These are phyloP conservation scores for Monilinia laxa DNA, from an alignment of 2,329 filamentous ascomycete species.

Conservation along the genomic window DNA sequence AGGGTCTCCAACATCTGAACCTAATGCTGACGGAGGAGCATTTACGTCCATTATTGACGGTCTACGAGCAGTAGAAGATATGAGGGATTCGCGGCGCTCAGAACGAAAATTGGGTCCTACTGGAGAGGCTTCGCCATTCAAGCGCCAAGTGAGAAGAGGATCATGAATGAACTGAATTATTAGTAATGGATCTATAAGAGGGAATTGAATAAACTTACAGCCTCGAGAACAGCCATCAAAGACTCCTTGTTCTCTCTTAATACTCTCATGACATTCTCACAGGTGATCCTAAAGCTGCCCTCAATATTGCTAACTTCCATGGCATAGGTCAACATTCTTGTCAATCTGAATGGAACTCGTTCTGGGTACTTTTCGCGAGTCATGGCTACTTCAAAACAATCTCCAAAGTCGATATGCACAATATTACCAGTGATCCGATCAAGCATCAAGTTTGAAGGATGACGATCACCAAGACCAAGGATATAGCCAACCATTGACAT, in stretches of 20 bases:
- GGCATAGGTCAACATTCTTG: conserved; percentile 97
- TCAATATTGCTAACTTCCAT: conserved; percentile 99
- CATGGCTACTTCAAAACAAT: conserved; percentile 99
- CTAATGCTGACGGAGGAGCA: conserved; percentile 57
- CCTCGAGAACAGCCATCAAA: conserved; percentile 96
- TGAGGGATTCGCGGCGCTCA: conserved; percentile 56
- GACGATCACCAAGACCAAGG: conserved; percentile 89
- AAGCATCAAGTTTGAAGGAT: conserved; percentile 97
- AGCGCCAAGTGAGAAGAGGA: conserved; percentile 95
- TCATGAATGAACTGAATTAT: conserved; percentile 87
- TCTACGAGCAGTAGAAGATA: conserved; percentile 52
- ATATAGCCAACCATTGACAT: conserved; percentile 99
- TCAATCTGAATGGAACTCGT: conserved; percentile 94
- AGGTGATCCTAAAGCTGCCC: conserved; percentile 96
- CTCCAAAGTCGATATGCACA: conserved; percentile 97
- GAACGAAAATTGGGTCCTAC: conserved; percentile 65
- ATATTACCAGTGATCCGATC: conserved; percentile 95
- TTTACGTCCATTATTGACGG: conserved; percentile 68
- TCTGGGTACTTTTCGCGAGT: conserved; percentile 99
- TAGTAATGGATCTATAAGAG: conserved; percentile 20
- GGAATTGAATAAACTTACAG: conserved; percentile 60
- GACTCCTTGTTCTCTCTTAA: conserved; percentile 97
- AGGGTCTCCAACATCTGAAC: conserved; percentile 45
- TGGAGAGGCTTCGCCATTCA: conserved; percentile 64
- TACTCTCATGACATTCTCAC: conserved; percentile 97